Evolutionary conservation across 2,329 filamentous ascomycete species (phyloP).

Genomic region (Drechslerella coelobrocha): DNA sequence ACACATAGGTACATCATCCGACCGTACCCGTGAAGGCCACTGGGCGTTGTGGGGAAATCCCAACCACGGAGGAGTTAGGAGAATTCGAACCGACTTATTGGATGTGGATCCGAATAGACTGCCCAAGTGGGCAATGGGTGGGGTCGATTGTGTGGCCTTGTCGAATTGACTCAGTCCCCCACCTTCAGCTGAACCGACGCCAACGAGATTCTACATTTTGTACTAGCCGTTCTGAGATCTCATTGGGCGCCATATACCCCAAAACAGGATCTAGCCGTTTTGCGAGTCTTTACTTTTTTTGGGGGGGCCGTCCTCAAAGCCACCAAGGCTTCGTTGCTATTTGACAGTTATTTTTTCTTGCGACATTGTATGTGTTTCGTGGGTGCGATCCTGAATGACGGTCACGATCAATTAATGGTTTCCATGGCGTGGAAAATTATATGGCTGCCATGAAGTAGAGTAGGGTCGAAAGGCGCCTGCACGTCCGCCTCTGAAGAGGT

Average conservation of each 20-base stretch:
- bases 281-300: neutral
- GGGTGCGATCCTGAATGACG: neutral
- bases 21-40: conserved; percentile 39
- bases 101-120: conserved; percentile 41
- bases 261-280: conserved; percentile 28
- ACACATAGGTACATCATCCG: conserved; percentile 35
- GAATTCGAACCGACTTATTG: conserved; percentile 51
- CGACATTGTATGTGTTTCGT: neutral
- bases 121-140: conserved; percentile 29
- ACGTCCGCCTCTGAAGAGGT: too few species aligned
- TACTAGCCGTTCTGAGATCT: conserved; percentile 12
- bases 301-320: neutral
- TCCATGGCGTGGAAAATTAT: neutral
- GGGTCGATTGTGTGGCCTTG: conserved; percentile 19
- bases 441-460: too few species aligned
- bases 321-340: neutral
- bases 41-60: conserved; percentile 35
- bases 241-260: conserved; percentile 34
- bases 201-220: conserved; percentile 28
- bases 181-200: conserved; percentile 28
- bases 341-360: neutral
- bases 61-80: conserved; percentile 45
- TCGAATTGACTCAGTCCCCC: conserved; percentile 29
- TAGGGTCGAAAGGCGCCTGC: too few species aligned
- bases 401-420: neutral